phyloP scores from a whole-genome alignment of 2,329 filamentous ascomycete species.

The Exophiala alcalophila region DNA sequence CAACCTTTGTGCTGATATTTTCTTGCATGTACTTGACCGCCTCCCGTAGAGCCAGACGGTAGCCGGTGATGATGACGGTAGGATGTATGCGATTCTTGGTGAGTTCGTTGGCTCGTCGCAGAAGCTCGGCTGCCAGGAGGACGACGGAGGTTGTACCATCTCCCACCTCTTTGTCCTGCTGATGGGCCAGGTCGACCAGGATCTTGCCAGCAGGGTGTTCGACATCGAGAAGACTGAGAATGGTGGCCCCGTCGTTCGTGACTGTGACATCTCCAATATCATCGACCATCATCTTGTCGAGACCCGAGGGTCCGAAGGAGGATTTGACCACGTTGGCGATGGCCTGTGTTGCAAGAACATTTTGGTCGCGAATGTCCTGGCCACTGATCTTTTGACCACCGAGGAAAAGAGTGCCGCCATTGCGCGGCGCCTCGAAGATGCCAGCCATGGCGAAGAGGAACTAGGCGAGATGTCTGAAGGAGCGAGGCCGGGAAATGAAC shows the following conservation, averaged over 20 bases:
- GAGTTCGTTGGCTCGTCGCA: conserved; percentile 91
- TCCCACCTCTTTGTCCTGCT: conserved; percentile 98
- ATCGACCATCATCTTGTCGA: conserved; percentile 99
- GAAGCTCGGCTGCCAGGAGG: conserved; percentile 90
- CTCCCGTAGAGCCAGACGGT: conserved; percentile 90
- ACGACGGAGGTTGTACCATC: conserved; percentile 98
- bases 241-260: conserved; percentile 97
- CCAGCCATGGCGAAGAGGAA: conserved; percentile 69
- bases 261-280: conserved; percentile 99
- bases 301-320: conserved; percentile 92
- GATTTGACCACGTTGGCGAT: conserved; percentile 99
- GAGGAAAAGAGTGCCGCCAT: conserved; percentile 90
- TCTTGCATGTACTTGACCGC: conserved; percentile 99
- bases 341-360: conserved; percentile 92
- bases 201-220: conserved; percentile 99
- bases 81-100: conserved; percentile 99
- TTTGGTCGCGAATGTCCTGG: conserved; percentile 93
- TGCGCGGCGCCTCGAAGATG: conserved; percentile 92
- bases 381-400: conserved; percentile 97
- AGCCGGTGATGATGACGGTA: conserved; percentile 98
- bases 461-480: not conserved
- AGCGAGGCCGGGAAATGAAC: no score
- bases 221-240: conserved; percentile 90
- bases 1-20: conserved; percentile 94
- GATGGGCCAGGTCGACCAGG: conserved; percentile 91